Conservation (phyloP, 352 stramenopile species). For the Heterotrichella gracilis region DNA sequence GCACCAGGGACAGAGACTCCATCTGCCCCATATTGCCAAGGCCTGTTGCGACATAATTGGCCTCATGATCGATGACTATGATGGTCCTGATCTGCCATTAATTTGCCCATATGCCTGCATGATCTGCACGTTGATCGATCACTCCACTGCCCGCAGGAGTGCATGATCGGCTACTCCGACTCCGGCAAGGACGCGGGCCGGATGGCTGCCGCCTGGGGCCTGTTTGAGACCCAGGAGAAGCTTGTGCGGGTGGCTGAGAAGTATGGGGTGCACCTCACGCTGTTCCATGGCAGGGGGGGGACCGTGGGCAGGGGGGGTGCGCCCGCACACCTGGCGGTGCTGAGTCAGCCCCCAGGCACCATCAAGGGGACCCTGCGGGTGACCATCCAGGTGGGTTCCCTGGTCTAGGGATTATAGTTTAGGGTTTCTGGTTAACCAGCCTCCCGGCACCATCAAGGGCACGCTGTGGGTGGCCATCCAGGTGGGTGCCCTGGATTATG, state of each 20-base stretch:
- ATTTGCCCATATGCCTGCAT: slow-evolving; percentile 22
- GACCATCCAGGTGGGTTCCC: too few relatives aligned
- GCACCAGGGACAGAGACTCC: too few relatives aligned
- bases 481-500: too few relatives aligned
- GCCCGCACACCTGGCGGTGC: slow-evolving; percentile 35
- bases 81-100: too few relatives aligned
- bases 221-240: slow-evolving; percentile 38
- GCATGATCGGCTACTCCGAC: slow-evolving; percentile 25
- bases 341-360: slow-evolving; percentile 34
- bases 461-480: slow-evolving; percentile 43
- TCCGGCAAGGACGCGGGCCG: slow-evolving; percentile 19
- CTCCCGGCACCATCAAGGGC: slow-evolving; percentile 38
- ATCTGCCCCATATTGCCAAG: too few relatives aligned
- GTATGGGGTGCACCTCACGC: slow-evolving; percentile 33
- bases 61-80: too few relatives aligned
- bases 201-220: slow-evolving; percentile 36
- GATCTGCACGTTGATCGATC: too few relatives aligned
- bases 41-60: too few relatives aligned
- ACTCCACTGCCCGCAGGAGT: slow-evolving; percentile 35
- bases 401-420: too few relatives aligned
- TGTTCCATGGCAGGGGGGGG: slow-evolving; percentile 48
- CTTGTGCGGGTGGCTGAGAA: slow-evolving; percentile 31
- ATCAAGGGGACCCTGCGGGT: slow-evolving; percentile 44
- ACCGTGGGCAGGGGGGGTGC: slow-evolving; percentile 41
- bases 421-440: slow-evolving; percentile 36